Conservation (phyloP, 768 basidiomycete species). For the Astraeus odoratus region DNA sequence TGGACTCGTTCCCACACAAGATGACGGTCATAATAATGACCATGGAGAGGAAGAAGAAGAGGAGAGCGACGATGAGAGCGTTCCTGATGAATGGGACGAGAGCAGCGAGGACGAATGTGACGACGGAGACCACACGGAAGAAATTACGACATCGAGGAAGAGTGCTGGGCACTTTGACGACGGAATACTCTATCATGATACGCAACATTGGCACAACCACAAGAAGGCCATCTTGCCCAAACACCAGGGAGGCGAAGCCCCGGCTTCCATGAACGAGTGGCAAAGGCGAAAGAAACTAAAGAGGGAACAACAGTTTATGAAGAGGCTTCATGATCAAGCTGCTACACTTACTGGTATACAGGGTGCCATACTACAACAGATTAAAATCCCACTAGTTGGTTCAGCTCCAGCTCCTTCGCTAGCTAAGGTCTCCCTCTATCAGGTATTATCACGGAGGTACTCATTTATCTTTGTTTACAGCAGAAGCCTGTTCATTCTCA, state of each 20-base stretch:
- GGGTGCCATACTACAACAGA: slow-evolving; percentile 44
- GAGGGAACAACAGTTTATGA: slow-evolving; percentile 53
- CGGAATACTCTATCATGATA: slow-evolving; percentile 40
- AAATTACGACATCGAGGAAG: neutral
- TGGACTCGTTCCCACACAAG: slow-evolving; percentile 5
- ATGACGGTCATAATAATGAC: too few relatives aligned
- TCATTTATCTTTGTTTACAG: slow-evolving; percentile 3
- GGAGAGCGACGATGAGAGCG: slow-evolving; percentile 10
- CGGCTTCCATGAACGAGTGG: slow-evolving; percentile 27
- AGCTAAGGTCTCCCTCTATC: slow-evolving; percentile 9
- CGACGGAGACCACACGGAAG: neutral
- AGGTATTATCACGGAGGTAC: neutral
- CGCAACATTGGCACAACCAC: slow-evolving; percentile 54
- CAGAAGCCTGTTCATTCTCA: slow-evolving; percentile 14
- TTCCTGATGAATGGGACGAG: slow-evolving; percentile 16
- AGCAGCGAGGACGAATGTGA: slow-evolving; percentile 12
- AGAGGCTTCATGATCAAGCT: slow-evolving; percentile 48
- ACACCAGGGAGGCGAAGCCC: slow-evolving; percentile 43
- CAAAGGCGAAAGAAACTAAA: slow-evolving; percentile 32
- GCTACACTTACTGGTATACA: slow-evolving; percentile 58
- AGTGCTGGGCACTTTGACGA: slow-evolving; percentile 31
- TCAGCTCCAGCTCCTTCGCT: slow-evolving; percentile 7
- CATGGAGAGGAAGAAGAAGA: slow-evolving; percentile 13
- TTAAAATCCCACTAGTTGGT: slow-evolving; percentile 43
- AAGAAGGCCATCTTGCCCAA: slow-evolving; percentile 43